Base-by-base conservation (phyloP, 129 eudicot genomes). In the Centaurea solstitialis region DNA sequence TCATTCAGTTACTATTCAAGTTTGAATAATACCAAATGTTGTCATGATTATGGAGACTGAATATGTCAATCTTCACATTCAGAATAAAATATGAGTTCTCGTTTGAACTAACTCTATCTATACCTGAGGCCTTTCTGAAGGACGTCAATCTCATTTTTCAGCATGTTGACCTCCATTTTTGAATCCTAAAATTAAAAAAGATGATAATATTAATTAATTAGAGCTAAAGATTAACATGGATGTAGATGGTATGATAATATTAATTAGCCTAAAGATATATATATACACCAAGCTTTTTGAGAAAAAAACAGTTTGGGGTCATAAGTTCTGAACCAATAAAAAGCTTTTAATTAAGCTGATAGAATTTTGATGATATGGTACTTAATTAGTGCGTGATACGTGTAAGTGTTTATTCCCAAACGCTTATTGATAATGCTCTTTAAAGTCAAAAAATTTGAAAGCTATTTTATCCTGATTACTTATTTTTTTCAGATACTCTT, bases 111-210 rank as follows among this genome's bases (percentile, higher is more conserved):
- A n/a, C n/a, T n/a, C n/a, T n/a, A n/a, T n/a, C n/a, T 30, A 30
- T 33, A 90, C 98, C 98, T 80, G 68, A 91, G 83, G 41, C 96
- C 96, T 83, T 91, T 89, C 81, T 90, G 96, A 71, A 93, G 95
- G n/a, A 93, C 82, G 28, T 89, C 94, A 77, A 89, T 87, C 87
- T 93, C 98, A 79, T 86, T 87, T 82, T 85, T 89, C 87, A 93
- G 88, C 86, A 85, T 84, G 78, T 79, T 84, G 43, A 90, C 88
- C 88, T 93, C 98, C 79, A 87, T 88, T 74, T 84, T 89, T n/a
- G 90, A 83, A 43, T 90, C 92, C 98, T 93, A 70, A 61, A 76
- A 24, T 41, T 35, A 0, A 7, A 73, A 73, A 11, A 22, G 22
- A 10, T 17, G 24, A 9, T 41, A 37, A 64, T 67, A 28, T 62